Evolutionary conservation across 192 early-diverging fungal species (phyloP).

Genomic region (Helicostylum pulchrum): DNA sequence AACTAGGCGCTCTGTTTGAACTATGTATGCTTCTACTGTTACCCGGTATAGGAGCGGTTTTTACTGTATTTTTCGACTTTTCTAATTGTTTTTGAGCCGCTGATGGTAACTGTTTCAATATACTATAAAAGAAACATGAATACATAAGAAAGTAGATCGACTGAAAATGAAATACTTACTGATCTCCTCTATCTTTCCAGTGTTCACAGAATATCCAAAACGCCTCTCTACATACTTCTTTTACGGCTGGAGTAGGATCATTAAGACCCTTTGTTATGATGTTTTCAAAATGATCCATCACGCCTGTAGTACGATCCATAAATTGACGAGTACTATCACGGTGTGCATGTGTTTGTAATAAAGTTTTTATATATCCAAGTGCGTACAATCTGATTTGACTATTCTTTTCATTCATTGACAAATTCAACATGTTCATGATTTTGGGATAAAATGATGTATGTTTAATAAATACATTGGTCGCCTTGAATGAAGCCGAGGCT

Average conservation of each 20-base stretch:
- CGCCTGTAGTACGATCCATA: constrained; percentile 34
- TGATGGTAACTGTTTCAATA: constrained; percentile 9
- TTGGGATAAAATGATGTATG: constrained; percentile 36
- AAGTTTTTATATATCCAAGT: constrained; percentile 20
- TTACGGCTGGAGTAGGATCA: constrained; percentile 39
- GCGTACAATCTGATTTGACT: constrained; percentile 32
- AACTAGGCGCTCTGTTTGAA: constrained; percentile 12
- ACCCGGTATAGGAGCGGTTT: background rate
- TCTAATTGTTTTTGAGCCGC: constrained; percentile 18
- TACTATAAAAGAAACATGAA: background rate
- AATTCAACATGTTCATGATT: constrained; percentile 25
- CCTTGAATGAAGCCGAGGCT: constrained; percentile 16
- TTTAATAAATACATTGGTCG: constrained; percentile 24
- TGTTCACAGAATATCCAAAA: constrained; percentile 39
- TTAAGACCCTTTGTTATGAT: constrained; percentile 39
- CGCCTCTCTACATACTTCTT: constrained; percentile 34
- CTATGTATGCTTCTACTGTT: constrained; percentile 13
- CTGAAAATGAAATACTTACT: constrained; percentile 22
- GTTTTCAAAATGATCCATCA: constrained; percentile 30
- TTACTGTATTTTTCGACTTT: constrained; percentile 9
- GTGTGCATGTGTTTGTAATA: constrained; percentile 28
- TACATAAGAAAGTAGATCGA: background rate
- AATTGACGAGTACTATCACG: constrained; percentile 21
- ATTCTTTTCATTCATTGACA: constrained; percentile 41
- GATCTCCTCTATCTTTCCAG: constrained; percentile 41